Conservation (phyloP, 768 basidiomycete species). For the Lactifluus rugatus region DNA sequence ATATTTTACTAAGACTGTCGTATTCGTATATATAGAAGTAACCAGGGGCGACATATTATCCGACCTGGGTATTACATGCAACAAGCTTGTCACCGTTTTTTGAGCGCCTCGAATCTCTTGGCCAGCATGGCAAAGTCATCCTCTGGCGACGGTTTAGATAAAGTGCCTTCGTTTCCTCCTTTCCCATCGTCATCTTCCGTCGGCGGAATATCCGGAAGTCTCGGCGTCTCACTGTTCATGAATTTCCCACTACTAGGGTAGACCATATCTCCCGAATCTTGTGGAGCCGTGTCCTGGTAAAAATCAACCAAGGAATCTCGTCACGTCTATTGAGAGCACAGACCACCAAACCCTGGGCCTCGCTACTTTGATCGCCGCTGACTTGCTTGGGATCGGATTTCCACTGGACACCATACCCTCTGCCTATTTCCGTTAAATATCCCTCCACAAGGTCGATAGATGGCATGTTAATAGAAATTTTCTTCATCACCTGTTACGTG, state of each 20-base stretch:
- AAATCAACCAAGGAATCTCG: neutral
- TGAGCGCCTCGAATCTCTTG: conserved; percentile 77
- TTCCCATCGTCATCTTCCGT: conserved; percentile 36
- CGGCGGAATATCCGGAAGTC: conserved; percentile 43
- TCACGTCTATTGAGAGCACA: conserved; percentile 7
- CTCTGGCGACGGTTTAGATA: conserved; percentile 32
- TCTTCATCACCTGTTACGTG: conserved; percentile 54
- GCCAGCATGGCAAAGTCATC: conserved; percentile 71
- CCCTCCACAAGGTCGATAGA: conserved; percentile 69
- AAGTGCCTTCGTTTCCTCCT: conserved; percentile 21
- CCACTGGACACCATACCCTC: conserved; percentile 75
- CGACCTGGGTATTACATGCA: neutral
- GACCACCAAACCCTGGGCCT: conserved; percentile 31
- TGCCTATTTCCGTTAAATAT: conserved; percentile 84
- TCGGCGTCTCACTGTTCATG: conserved; percentile 26
- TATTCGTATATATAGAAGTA: too few species aligned
- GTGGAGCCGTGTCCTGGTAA: neutral
- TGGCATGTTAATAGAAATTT: conserved; percentile 63
- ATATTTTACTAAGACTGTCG: neutral
- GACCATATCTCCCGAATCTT: neutral
- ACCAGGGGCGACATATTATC: neutral
- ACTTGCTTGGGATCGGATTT: conserved; percentile 28
- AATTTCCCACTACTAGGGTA: neutral
- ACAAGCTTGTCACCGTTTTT: conserved; percentile 48
- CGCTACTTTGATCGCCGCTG: conserved; percentile 23